A percentile compares a stretch with the other conserved stretches of the same genome.
Evolutionary conservation across 2,329 filamentous ascomycete species (phyloP).

Genomic region (Pseudogymnoascus sp.): DNA sequence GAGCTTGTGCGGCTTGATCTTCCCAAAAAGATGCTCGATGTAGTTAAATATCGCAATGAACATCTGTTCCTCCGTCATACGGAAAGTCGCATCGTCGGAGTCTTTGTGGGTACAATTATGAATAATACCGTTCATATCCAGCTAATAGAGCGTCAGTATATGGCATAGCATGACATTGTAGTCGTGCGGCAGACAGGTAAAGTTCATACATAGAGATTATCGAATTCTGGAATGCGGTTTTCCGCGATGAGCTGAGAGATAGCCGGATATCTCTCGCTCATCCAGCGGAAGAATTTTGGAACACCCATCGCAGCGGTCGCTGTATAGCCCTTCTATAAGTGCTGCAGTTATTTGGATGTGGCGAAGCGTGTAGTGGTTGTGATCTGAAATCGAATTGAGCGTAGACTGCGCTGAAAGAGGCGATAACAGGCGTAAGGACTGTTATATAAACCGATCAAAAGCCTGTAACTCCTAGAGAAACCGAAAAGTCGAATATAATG

Average conservation of each 20-base stretch:
- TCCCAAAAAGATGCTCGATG: slow-evolving; percentile 96
- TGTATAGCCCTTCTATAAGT: slow-evolving; percentile 3
- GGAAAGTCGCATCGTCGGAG: slow-evolving; percentile 81
- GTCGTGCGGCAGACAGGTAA: slow-evolving; percentile 11
- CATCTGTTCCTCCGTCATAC: slow-evolving; percentile 96
- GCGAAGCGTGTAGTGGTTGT: neutral
- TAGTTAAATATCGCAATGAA: slow-evolving; percentile 99
- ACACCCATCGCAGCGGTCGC: slow-evolving; percentile 39
- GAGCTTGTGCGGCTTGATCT: slow-evolving; percentile 95
- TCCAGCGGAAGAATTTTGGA: slow-evolving; percentile 59
- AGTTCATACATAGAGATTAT: slow-evolving; percentile 72
- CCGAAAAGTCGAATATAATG: neutral
- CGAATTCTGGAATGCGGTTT: slow-evolving; percentile 98
- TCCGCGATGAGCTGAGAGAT: slow-evolving; percentile 98
- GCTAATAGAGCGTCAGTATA: slow-evolving; percentile 18
- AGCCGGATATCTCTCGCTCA: slow-evolving; percentile 96
- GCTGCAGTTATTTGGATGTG: neutral
- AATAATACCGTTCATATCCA: slow-evolving; percentile 99
- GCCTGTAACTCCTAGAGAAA: slow-evolving; percentile 4
- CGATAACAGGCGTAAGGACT: slow-evolving; percentile 3
- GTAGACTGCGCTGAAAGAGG: slow-evolving; percentile 1
- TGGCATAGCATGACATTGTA: neutral
- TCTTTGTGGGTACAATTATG: slow-evolving; percentile 99
- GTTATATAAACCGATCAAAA: slow-evolving; percentile 4
- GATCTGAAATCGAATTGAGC: neutral